Percentiles rank a stretch among this genome's conserved stretches.
Conservation (phyloP, 371 early-diverging fungal species). For the Conidiobolus incongruus region DNA sequence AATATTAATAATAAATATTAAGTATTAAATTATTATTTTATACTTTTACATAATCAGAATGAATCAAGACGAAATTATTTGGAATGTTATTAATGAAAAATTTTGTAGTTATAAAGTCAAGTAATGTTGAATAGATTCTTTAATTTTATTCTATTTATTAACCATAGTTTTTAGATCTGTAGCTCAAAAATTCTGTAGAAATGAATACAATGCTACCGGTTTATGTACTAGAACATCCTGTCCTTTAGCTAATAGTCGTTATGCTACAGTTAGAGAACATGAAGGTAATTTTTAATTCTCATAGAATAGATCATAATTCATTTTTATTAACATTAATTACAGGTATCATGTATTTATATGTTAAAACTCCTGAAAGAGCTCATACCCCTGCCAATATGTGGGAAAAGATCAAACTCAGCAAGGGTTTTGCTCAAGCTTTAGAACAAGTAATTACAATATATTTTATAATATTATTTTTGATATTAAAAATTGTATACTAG, state of each 20-base stretch:
- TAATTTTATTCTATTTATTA: no score
- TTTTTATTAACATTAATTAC: constrained; percentile 2
- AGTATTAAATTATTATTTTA: no score
- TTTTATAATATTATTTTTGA: no score
- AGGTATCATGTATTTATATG: constrained; percentile 69
- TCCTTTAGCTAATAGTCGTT: constrained; percentile 94
- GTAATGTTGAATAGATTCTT: constrained; percentile 19
- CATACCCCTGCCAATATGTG: constrained; percentile 90
- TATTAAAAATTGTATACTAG: no score
- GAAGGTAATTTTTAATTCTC: constrained; percentile 36
- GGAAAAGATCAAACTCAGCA: constrained; percentile 83
- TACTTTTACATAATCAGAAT: no score
- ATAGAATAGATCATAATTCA: not conserved
- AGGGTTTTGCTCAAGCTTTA: constrained; percentile 82
- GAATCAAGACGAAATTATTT: constrained; percentile 44
- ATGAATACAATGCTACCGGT: constrained; percentile 97
- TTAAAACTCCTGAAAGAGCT: constrained; percentile 96
- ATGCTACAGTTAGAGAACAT: constrained; percentile 93
- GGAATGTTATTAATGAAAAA: constrained; percentile 79
- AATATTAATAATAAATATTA: no score
- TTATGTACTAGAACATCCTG: constrained; percentile 93
- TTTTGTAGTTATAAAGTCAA: constrained; percentile 95
- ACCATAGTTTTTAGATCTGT: no score
- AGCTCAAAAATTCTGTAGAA: constrained; percentile 84
- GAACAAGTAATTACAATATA: constrained; percentile 27